Evolutionary conservation across 495 filamentous ascomycete genomes (phyloP), one percentile per base, ranked within the genome.

Genomic region (Penicillium odoratum): DNA sequence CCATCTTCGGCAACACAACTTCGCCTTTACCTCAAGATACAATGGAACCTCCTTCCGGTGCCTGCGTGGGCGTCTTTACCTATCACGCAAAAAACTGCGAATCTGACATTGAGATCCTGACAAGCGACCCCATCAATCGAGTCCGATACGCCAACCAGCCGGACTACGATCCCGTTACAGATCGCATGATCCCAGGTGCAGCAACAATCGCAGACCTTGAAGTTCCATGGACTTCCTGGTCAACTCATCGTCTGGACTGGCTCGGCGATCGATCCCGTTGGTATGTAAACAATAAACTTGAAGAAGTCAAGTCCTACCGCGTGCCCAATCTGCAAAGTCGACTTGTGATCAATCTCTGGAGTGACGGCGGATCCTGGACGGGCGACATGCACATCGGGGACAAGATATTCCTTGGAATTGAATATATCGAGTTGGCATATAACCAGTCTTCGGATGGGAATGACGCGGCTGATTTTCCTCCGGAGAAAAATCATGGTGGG

Each of bases 111-210:
- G 91, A 96, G 64, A 84, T 91, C 56, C 77, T 88, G 15, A 90
- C 88, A 0, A 70, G 69, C 2, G 86, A 85, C 55, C 78, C 83
- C 0, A 65, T 68, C 3, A 66, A 81, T 51, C 73, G 74, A 5
- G 74, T 89, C 18, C 85, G 85, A 60, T 91, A 87, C 70, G 89
- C 88, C 38, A 93, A 93, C 64, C 89, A 93, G 65, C 89, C 89
- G 0, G 81, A 78, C 45, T 79, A 77, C 51, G 73, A 79, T 54
- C 63, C 69, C 5, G 33, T 64, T 25, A 65, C 61, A 0, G 73
- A 75, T 25, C 40, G 33, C 0, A 63, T 69, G 51, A 77, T 79
- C 30, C 69, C 74, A 21, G 69, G 71, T 0, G 65, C 76, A 15
- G 72, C 70, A 30, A 64, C 68, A 4, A 50, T 69, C 1, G 62